phyloP scores from a whole-genome alignment of 2,329 filamentous ascomycete genomes.

The Diaporthe aspalathi region DNA sequence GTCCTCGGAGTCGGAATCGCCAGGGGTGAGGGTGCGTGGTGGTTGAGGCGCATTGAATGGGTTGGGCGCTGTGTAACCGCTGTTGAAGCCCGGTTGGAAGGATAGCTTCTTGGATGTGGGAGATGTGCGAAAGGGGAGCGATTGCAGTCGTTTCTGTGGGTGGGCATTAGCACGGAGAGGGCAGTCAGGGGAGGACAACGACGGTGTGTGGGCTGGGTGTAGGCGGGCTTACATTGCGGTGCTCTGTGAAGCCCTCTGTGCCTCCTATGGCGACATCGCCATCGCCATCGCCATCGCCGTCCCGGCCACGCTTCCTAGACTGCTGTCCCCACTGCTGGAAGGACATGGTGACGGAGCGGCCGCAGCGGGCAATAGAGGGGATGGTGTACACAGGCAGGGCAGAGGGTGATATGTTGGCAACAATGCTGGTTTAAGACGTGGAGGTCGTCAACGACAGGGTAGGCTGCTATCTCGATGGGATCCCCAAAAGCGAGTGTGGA shows the following conservation, averaged over 20 bases:
- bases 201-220: neutral
- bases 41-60: slow-evolving; percentile 42
- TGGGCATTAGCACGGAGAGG: slow-evolving; percentile 21
- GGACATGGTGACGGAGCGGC: slow-evolving; percentile 50
- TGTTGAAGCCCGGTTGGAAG: slow-evolving; percentile 45
- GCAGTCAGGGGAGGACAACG: neutral
- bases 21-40: slow-evolving; percentile 51
- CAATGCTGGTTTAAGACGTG: slow-evolving; percentile 17
- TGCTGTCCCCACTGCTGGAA: slow-evolving; percentile 51
- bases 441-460: neutral
- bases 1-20: slow-evolving; percentile 49
- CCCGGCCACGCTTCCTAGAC: slow-evolving; percentile 58
- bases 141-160: slow-evolving; percentile 64
- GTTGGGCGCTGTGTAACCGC: slow-evolving; percentile 41
- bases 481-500: slow-evolving; percentile 34
- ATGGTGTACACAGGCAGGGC: neutral
- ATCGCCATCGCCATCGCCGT: slow-evolving; percentile 57
- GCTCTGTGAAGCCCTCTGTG: slow-evolving; percentile 59
- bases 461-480: neutral
- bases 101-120: slow-evolving; percentile 53
- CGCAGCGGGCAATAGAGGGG: neutral
- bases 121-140: slow-evolving; percentile 62
- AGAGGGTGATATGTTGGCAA: slow-evolving; percentile 19
- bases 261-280: slow-evolving; percentile 49
- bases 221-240: slow-evolving; percentile 58